A percentile compares a stretch with the other conserved stretches of the same genome.
Conservation (phyloP, 768 basidiomycete species). For the Lentinula boryana region DNA sequence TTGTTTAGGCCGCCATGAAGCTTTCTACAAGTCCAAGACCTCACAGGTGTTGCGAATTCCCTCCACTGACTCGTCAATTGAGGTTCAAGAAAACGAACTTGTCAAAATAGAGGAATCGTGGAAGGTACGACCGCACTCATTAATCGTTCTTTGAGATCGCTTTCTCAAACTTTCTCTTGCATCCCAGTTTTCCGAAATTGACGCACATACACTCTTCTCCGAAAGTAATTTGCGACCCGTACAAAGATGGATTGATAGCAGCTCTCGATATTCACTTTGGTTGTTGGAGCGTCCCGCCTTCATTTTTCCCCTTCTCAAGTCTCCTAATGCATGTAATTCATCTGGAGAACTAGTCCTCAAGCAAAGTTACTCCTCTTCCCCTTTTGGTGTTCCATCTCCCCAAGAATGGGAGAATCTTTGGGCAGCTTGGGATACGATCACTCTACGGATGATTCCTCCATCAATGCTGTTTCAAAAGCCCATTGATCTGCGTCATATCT, state of each 20-base stretch:
- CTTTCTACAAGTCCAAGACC: conserved; percentile 67
- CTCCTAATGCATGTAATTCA: conserved; percentile 23
- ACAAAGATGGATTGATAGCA: conserved; percentile 77
- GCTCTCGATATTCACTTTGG: conserved; percentile 77
- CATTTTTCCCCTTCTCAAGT: conserved; percentile 57
- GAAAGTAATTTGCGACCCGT: conserved; percentile 77
- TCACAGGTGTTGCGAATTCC: conserved; percentile 55
- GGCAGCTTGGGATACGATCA: conserved; percentile 85
- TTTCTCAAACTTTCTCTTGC: too few species aligned
- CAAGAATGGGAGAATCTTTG: conserved; percentile 82
- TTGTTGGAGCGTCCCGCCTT: conserved; percentile 85
- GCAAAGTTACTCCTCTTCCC: conserved; percentile 24
- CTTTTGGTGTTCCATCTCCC: conserved; percentile 66
- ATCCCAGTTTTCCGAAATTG: conserved; percentile 69
- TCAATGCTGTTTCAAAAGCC: conserved; percentile 87
- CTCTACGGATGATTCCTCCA: conserved; percentile 78
- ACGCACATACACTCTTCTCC: conserved; percentile 65
- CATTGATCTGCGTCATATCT: conserved; percentile 91
- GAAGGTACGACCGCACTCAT: conserved; percentile 52
- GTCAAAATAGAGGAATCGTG: conserved; percentile 83
- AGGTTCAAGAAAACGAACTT: conserved; percentile 66
- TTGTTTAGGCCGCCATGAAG: conserved; percentile 72
- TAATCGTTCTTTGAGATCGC: too few species aligned
- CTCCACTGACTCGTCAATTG: conserved; percentile 31
- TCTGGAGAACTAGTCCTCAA: conserved; percentile 16